Evolutionary conservation across 2,329 filamentous ascomycete species (phyloP).

Genomic region (Exserohilum rostratum): DNA sequence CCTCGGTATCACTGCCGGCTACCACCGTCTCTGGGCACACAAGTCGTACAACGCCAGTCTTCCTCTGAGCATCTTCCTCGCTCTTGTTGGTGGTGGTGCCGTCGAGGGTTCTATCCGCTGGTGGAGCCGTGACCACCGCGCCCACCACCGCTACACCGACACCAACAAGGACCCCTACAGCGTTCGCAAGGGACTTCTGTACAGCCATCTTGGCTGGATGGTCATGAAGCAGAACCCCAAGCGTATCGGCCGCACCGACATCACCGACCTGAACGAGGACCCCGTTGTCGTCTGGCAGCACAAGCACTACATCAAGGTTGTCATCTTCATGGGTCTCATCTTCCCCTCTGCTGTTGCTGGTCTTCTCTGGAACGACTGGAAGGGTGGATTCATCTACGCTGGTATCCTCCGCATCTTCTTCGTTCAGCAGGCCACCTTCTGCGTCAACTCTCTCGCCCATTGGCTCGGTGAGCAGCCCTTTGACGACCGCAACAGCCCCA

Average conservation of each 20-base stretch:
- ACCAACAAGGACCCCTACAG: conserved; percentile 61
- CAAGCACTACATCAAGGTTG: conserved; percentile 56
- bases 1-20: conserved; percentile 64
- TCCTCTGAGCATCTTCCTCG: conserved; percentile 57
- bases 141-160: conserved; percentile 60
- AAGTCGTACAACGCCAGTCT: conserved; percentile 54
- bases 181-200: conserved; percentile 58
- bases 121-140: conserved; percentile 59
- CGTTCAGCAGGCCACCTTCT: conserved; percentile 61
- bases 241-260: conserved; percentile 59
- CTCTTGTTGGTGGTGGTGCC: conserved; percentile 55
- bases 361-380: conserved; percentile 57
- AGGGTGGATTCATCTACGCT: conserved; percentile 58
- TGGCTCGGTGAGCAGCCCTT: conserved; percentile 58
- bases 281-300: conserved; percentile 59
- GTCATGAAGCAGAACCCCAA: conserved; percentile 62
- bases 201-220: conserved; percentile 61
- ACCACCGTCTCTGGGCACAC: conserved; percentile 77
- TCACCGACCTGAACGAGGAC: conserved; percentile 59
- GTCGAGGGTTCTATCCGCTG: conserved; percentile 59
- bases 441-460: conserved; percentile 61
- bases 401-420: conserved; percentile 60
- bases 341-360: conserved; percentile 57
- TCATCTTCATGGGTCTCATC: conserved; percentile 56
- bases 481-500: conserved; percentile 53